A percentile compares a stretch with the other conserved stretches of the same genome.
Evolutionary conservation across 345 rosid genomes (phyloP).

Genomic region (Cardamine resedifolia): DNA sequence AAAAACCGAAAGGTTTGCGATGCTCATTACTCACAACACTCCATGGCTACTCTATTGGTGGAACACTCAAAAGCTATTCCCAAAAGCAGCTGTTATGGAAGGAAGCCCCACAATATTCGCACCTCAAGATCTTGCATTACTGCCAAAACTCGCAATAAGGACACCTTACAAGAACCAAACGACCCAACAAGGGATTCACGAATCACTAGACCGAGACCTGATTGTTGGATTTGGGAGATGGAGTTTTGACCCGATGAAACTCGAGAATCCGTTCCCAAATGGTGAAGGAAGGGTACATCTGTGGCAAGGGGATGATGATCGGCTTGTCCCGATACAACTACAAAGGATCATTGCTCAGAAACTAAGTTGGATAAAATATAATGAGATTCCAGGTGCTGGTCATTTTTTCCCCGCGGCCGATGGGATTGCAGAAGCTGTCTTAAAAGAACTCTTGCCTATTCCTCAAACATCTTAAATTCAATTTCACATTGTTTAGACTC

Average conservation of each 20-base stretch:
- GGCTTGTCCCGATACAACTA: constrained; percentile 47
- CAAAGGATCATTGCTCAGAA: constrained; percentile 53
- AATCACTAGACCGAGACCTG: constrained; percentile 48
- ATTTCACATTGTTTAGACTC: constrained; percentile 21
- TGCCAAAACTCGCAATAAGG: constrained; percentile 44
- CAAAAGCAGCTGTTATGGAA: constrained; percentile 38
- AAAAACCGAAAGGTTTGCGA: constrained; percentile 45
- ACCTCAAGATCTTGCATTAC: constrained; percentile 41
- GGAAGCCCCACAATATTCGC: constrained; percentile 36
- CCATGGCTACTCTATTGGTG: constrained; percentile 72
- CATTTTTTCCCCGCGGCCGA: constrained; percentile 53
- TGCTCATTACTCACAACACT: constrained; percentile 48
- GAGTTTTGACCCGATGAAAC: constrained; percentile 54
- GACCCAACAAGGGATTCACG: constrained; percentile 60
- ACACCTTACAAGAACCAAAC: constrained; percentile 34
- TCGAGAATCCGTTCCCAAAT: constrained; percentile 55
- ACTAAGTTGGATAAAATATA: constrained; percentile 59
- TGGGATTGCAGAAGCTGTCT: constrained; percentile 41
- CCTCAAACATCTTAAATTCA: constrained; percentile 29
- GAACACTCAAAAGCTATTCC: constrained; percentile 55
- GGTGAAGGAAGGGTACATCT: constrained; percentile 51
- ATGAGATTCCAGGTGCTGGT: constrained; percentile 57
- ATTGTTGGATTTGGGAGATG: constrained; percentile 54
- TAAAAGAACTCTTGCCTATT: constrained; percentile 53
- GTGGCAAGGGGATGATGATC: constrained; percentile 71